Evolutionary conservation across 2,329 filamentous ascomycete species (phyloP), one percentile per base, ranked within the genome.

Genomic region (Phaeoacremonium minimum): DNA sequence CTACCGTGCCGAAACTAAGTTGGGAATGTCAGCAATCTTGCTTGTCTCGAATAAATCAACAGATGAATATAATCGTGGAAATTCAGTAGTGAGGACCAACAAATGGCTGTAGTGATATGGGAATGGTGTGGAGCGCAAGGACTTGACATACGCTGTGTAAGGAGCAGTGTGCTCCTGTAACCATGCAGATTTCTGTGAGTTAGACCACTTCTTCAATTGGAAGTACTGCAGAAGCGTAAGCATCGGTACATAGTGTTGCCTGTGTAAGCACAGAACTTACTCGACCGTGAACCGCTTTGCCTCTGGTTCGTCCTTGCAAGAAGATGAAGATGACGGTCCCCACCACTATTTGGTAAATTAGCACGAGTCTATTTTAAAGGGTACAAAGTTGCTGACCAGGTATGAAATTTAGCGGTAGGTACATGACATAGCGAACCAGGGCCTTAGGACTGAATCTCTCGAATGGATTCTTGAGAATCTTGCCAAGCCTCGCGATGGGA

Each of bases 351-450:
- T 16, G 20, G 17, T 30, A 30, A 42, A 33, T 38, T 20, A 11
- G 36, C 28, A 4, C 18, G 18, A 7, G 7, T 11, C 15, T 7
- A 13, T 4, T 11, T 14, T 8, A 18, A n/a, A 8, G 17, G 4
- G 8, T 18, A 29, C 11, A 39, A 9, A 6, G 7, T 7, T n/a
- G 51, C 35, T 59, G n/a, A 66, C 63, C 54, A 0, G 91, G 91
- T 35, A 97, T 89, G 56, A 95, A 89, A 66, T 96, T 97, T 42
- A 97, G 72, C 9, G 91, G 90, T 29, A 95, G 70, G 56, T 94
- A 93, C 64, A 96, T 77, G 45, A 95, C 56, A 51, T 91, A 91
- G 42, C 87, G 73, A 28, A 95, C 65, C 30, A 95, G 61, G 7
- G 83, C 80, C 50, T 69, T 77, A 18, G 71, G 69, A 18, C 71